phyloP scores from a whole-genome alignment of 257 asterid genomes.

The Solanum ossicruentum region DNA sequence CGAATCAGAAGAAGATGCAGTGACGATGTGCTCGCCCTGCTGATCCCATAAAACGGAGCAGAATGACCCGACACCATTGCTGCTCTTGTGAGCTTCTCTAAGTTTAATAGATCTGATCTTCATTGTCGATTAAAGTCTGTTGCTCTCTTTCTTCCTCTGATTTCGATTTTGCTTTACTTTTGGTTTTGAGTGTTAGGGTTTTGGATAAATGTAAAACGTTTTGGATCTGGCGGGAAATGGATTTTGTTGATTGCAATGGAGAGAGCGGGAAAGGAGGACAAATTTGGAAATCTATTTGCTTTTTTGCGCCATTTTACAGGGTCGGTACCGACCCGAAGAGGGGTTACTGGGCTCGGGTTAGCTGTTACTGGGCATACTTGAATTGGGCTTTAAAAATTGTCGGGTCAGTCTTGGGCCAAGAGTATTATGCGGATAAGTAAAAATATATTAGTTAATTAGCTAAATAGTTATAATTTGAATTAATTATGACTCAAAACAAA shows the following conservation, averaged over 20 bases:
- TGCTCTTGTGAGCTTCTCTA: slow-evolving; percentile 64
- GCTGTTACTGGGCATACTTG: not conserved
- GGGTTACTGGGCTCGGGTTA: not conserved
- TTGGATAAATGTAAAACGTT: not conserved
- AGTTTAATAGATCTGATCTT: slow-evolving; percentile 88
- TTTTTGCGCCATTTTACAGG: not conserved
- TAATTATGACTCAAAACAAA: no score
- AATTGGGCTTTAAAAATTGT: not conserved
- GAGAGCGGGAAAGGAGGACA: slow-evolving; percentile 15
- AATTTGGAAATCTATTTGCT: not conserved
- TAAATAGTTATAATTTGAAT: no score
- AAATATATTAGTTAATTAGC: no score
- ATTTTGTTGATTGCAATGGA: not conserved
- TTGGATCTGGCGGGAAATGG: slow-evolving; percentile 1
- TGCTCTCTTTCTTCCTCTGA: not conserved
- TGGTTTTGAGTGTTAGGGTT: not conserved
- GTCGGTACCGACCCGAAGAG: not conserved
- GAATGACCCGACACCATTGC: slow-evolving; percentile 16
- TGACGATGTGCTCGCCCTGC: slow-evolving; percentile 52
- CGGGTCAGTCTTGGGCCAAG: no score
- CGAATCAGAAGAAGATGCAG: slow-evolving; percentile 70
- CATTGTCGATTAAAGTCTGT: slow-evolving; percentile 18
- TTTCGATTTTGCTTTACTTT: not conserved
- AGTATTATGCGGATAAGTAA: no score
- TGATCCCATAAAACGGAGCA: slow-evolving; percentile 76